Evolutionary conservation across 768 basidiomycete species (phyloP).

Genomic region (Macrolepiota fuliginosa): DNA sequence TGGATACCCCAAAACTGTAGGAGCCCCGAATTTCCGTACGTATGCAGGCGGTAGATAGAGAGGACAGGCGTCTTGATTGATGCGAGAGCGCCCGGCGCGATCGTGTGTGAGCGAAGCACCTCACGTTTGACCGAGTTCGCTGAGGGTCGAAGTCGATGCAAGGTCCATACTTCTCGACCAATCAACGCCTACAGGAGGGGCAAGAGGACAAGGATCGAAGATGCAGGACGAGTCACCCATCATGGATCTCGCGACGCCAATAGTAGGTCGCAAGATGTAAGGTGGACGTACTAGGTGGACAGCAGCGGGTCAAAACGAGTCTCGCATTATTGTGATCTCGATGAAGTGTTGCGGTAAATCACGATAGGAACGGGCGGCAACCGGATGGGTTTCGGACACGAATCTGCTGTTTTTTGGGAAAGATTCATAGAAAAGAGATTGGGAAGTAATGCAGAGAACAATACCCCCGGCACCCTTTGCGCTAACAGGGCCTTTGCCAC

Average conservation of each 20-base stretch:
- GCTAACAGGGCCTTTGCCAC: neutral
- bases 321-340: slow-evolving; percentile 2
- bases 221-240: neutral
- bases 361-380: slow-evolving; percentile 4
- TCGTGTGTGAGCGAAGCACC: slow-evolving; percentile 4
- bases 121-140: neutral
- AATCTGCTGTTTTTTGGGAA: neutral
- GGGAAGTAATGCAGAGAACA: neutral
- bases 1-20: neutral
- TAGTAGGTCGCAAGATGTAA: slow-evolving; percentile 1
- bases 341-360: neutral
- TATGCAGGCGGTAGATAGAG: neutral
- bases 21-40: neutral
- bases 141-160: neutral
- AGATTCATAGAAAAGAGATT: neutral
- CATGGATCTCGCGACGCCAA: neutral
- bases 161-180: neutral
- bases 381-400: neutral
- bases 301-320: neutral
- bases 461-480: neutral
- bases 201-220: neutral
- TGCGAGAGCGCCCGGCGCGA: neutral
- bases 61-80: neutral
- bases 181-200: neutral
- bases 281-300: neutral